Conservation (phyloP, 108 stramenopile species). For the Skeletonema tropicum region DNA sequence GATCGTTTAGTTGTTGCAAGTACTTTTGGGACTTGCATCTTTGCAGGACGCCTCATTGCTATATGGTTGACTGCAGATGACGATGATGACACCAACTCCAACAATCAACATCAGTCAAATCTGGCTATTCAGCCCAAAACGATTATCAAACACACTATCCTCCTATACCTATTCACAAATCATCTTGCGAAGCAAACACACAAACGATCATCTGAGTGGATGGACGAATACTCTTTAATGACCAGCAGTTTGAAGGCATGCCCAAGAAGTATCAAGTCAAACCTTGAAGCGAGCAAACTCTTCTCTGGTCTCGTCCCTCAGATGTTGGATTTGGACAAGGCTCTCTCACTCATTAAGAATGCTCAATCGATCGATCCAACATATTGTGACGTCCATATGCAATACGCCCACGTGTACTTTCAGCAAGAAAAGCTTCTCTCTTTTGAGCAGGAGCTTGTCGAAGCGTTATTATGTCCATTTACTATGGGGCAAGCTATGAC, state of each 20-base stretch:
- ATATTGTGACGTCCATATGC: conserved; percentile 82
- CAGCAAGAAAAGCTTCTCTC: conserved; percentile 56
- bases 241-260: conserved; percentile 69
- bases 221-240: conserved; percentile 67
- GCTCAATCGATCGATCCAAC: conserved; percentile 77
- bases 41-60: conserved; percentile 45
- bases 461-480: conserved; percentile 75
- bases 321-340: conserved; percentile 56
- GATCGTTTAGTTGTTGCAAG: conserved; percentile 84
- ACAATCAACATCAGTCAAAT: background rate
- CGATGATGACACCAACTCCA: conserved; percentile 4
- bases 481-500: conserved; percentile 67
- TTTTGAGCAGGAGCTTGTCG: conserved; percentile 68
- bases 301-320: conserved; percentile 75
- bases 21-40: conserved; percentile 64
- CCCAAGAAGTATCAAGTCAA: conserved; percentile 78
- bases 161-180: conserved; percentile 1
- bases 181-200: conserved; percentile 45
- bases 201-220: conserved; percentile 74
- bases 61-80: conserved; percentile 13
- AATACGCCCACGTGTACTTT: conserved; percentile 75
- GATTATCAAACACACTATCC: conserved; percentile 1
- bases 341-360: conserved; percentile 54
- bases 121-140: background rate
- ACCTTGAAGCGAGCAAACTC: conserved; percentile 82